These are phyloP conservation scores for Ganoderma lucidum DNA, from an alignment of 1,284 basidiomycete genomes.

Conservation along the genomic window DNA sequence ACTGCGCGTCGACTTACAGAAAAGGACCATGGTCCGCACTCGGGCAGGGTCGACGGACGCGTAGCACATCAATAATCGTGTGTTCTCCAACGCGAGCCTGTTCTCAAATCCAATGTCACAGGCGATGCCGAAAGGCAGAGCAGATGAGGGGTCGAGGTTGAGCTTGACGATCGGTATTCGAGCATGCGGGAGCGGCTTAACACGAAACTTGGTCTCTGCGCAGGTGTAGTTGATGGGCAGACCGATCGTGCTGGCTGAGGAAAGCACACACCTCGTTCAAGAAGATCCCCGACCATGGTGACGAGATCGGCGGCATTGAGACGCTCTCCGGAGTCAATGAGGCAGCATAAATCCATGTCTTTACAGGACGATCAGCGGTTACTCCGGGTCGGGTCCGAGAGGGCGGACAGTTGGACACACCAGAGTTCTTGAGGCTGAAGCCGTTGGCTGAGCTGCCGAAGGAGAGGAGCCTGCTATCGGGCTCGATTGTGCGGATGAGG, in stretches of 20 bases:
- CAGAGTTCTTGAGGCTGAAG: constrained; percentile 94
- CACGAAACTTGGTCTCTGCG: constrained; percentile 94
- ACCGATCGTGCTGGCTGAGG: constrained; percentile 15
- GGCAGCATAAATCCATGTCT: constrained; percentile 99
- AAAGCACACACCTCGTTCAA: constrained; percentile 82
- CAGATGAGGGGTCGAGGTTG: constrained; percentile 89
- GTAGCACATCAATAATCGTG: constrained; percentile 94
- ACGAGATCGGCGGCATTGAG: constrained; percentile 90
- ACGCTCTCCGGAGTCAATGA: constrained; percentile 86
- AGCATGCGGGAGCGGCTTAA: constrained; percentile 96
- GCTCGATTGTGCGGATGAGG: constrained; percentile 94
- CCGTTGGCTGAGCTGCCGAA: constrained; percentile 97
- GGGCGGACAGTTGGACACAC: constrained; percentile 52
- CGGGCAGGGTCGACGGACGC: constrained; percentile 96
- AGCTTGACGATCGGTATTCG: constrained; percentile 99
- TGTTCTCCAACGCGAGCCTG: constrained; percentile 96
- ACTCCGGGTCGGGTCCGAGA: constrained; percentile 8
- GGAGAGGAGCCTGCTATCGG: constrained; percentile 88
- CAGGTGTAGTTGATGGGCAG: constrained; percentile 18
- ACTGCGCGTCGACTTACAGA: constrained; percentile 69
- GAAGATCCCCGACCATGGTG: constrained; percentile 91
- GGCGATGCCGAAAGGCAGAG: constrained; percentile 89
- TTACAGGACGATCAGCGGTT: constrained; percentile 25
- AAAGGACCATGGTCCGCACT: constrained; percentile 93
- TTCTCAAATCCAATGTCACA: constrained; percentile 99